Conservation (phyloP, 2,329 filamentous ascomycete species). For the Sporothrix dimorphospora region DNA sequence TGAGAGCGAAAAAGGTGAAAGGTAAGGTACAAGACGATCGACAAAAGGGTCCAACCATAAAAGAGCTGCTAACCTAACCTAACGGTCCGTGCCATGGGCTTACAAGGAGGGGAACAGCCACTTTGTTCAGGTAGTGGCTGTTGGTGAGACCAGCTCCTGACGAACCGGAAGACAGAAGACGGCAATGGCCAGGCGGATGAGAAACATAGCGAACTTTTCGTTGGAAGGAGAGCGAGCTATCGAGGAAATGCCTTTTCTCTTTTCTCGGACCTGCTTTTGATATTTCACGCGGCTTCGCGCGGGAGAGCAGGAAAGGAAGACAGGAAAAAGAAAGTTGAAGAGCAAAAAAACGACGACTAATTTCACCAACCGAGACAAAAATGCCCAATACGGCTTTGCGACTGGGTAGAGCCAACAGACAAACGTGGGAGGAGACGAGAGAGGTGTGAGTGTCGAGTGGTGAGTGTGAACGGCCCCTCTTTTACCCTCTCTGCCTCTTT, state of each 20-base stretch:
- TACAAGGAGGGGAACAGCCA: background rate
- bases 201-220: background rate
- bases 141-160: background rate
- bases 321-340: background rate
- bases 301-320: background rate
- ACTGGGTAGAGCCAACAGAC: background rate
- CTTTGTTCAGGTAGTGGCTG: background rate
- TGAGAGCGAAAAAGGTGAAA: background rate
- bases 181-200: background rate
- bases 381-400: background rate
- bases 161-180: conserved; percentile 8
- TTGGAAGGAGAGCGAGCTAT: background rate
- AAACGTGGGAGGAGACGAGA: background rate
- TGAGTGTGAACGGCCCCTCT: background rate
- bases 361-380: background rate
- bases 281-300: background rate
- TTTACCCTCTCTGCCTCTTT: background rate
- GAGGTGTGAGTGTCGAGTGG: background rate
- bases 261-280: background rate
- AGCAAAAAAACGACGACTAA: background rate
- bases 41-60: conserved; percentile 5
- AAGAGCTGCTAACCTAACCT: background rate
- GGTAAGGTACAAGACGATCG: background rate
- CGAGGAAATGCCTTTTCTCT: too few relatives aligned
- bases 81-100: conserved; percentile 21